Conservation (phyloP, 768 basidiomycete species). For the Trametes sanguinea region DNA sequence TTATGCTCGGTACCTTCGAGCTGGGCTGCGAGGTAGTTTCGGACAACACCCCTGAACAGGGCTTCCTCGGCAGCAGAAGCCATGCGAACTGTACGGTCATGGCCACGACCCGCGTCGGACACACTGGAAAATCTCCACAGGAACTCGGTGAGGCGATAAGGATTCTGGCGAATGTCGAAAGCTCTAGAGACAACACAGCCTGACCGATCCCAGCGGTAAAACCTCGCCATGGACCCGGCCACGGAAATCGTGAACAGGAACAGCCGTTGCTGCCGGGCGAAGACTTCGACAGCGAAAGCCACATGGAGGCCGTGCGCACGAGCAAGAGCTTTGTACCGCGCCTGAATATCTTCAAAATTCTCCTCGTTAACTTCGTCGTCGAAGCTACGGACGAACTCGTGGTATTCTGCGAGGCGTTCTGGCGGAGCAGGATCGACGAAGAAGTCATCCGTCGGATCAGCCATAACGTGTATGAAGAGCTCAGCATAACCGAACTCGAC, state of each 20-base stretch:
- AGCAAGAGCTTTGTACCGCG: neutral
- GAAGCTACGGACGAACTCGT: constrained; percentile 3
- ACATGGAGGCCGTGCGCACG: neutral
- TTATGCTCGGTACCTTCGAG: neutral
- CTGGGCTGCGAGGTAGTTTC: neutral
- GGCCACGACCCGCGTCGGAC: constrained; percentile 27
- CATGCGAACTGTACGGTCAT: constrained; percentile 20
- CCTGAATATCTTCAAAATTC: neutral
- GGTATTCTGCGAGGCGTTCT: neutral
- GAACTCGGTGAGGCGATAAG: constrained; percentile 32
- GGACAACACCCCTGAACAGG: constrained; percentile 1
- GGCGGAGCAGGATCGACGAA: constrained; percentile 7
- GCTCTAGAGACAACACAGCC: constrained; percentile 33
- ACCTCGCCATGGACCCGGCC: constrained; percentile 28
- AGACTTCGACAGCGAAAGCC: neutral
- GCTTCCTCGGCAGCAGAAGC: constrained; percentile 2
- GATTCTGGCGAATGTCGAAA: constrained; percentile 30
- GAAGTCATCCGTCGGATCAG: constrained; percentile 3
- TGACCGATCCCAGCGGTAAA: constrained; percentile 37
- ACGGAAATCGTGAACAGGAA: constrained; percentile 35
- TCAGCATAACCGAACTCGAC: constrained; percentile 11
- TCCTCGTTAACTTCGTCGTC: no score
- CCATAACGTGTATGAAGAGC: constrained; percentile 15
- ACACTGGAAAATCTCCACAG: constrained; percentile 33
- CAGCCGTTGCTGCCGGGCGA: constrained; percentile 32